A percentile compares a stretch with the other conserved stretches of the same genome.
phyloP scores from a whole-genome alignment of 2,329 filamentous ascomycete genomes.

The Furcasterigmium sp. region DNA sequence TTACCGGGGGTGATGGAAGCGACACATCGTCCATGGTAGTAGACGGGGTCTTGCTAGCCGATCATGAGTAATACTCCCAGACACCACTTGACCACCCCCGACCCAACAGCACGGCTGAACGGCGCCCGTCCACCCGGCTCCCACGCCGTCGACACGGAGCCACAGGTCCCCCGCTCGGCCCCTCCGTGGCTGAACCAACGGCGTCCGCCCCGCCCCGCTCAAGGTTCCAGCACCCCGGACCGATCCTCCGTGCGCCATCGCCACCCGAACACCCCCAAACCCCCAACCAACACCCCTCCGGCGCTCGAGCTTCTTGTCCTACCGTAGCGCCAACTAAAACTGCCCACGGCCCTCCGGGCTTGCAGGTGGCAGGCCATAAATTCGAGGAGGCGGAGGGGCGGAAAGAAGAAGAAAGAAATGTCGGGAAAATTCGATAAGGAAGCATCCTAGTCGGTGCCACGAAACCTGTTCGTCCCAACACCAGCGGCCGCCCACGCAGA shows the following conservation, averaged over 20 bases:
- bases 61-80: background rate
- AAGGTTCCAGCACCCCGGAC: background rate
- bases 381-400: too few species aligned
- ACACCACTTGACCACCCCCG: background rate
- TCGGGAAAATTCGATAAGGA: too few species aligned
- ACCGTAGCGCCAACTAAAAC: too few species aligned
- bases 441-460: too few species aligned
- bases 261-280: background rate
- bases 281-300: background rate
- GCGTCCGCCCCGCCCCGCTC: background rate
- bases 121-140: background rate
- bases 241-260: background rate
- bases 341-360: too few species aligned
- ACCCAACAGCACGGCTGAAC: background rate
- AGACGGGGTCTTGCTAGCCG: too few species aligned
- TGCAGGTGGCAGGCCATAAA: too few species aligned
- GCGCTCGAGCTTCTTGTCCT: too few species aligned
- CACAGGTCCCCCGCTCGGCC: background rate
- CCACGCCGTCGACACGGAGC: background rate
- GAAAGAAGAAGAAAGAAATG: too few species aligned
- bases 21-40: too few species aligned
- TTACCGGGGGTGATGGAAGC: background rate
- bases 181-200: background rate
- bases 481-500: too few species aligned
- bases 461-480: too few species aligned